phyloP scores from a whole-genome alignment of 345 rosid genomes.

The Angophora floribunda region DNA sequence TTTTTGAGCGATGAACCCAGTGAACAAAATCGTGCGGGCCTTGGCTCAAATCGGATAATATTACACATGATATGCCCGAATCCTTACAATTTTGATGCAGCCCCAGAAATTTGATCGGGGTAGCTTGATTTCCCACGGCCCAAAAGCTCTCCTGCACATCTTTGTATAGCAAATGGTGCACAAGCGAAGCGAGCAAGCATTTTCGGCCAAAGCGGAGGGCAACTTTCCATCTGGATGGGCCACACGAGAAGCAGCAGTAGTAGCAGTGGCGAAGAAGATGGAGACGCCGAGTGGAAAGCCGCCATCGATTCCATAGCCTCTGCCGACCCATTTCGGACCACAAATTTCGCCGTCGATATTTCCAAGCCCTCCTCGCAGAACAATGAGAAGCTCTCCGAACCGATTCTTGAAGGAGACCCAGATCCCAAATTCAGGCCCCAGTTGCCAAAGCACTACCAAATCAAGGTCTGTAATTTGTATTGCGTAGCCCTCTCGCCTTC shows the following conservation, averaged over 20 bases:
- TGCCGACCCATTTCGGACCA: conserved; percentile 14
- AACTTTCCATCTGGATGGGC: neutral
- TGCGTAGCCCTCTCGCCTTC: neutral
- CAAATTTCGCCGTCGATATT: conserved; percentile 19
- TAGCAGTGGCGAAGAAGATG: conserved; percentile 69
- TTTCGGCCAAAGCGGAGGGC: neutral
- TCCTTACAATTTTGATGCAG: too few relatives aligned
- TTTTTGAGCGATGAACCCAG: too few relatives aligned
- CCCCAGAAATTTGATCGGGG: neutral
- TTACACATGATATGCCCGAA: too few relatives aligned
- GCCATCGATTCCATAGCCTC: conserved; percentile 68
- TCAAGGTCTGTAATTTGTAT: conserved; percentile 34
- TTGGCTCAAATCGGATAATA: too few relatives aligned
- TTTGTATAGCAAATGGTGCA: neutral
- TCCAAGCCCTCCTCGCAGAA: neutral
- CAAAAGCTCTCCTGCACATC: neutral
- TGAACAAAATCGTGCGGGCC: too few relatives aligned
- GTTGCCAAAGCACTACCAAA: conserved; percentile 61
- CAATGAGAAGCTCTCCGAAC: neutral
- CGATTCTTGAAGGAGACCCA: conserved; percentile 4
- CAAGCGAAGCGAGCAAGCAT: neutral
- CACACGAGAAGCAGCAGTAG: conserved; percentile 26
- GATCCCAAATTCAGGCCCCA: conserved; percentile 25
- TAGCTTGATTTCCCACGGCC: neutral
- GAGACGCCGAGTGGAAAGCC: conserved; percentile 64